Base-by-base conservation (phyloP, 257 asterid genomes). In the Linaria vulgaris region DNA sequence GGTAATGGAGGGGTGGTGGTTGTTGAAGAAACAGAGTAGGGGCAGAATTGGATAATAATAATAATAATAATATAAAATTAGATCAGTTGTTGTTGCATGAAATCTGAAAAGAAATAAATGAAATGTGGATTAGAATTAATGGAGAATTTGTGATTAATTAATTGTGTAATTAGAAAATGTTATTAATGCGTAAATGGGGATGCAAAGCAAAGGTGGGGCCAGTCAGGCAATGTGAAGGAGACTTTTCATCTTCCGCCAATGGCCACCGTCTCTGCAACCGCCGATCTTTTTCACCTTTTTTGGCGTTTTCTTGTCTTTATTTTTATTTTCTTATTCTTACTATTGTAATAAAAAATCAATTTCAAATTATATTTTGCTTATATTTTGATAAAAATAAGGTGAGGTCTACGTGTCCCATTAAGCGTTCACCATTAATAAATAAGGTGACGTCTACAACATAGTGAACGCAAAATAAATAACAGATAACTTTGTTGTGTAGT, bases 211-310 rank as follows among this genome's bases (percentile, higher is more conserved):
- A 39, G 65, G 80, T 76, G 78, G 85, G 86, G 80, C 74, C 77
- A 73, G 83, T 76, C 86, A 71, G 67, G 74, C 71, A 72, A 75
- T 74, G 75, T 75, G 97, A 87, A 77, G 85, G 70, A 44, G 91
- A 87, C 97, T 78, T 75, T 45, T 80, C 81, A 83, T 74, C 96
- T 78, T 75, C 90, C 86, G 57, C 68, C 71, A 41, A 41, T 67
- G 45, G n/a, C 71, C 78, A 70, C 72, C 46, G 25, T 12, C 49
- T 12, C 49, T 41, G n/a, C 74, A 72, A 77, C 85, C 72, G 73
- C 85, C 82, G 66, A 67, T 59, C 39, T 52, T 31, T 72, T 50
- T 69, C 57, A n/a, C 19, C 39, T 58, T 50, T 12, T 3, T 3
- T 20, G 31, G 15, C 56, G 62, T 57, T 59, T 3, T 19, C 31